Evolutionary conservation across 495 filamentous ascomycete species (phyloP), one percentile per base, ranked within the genome.

Genomic region (Talaromyces nanjingensis): DNA sequence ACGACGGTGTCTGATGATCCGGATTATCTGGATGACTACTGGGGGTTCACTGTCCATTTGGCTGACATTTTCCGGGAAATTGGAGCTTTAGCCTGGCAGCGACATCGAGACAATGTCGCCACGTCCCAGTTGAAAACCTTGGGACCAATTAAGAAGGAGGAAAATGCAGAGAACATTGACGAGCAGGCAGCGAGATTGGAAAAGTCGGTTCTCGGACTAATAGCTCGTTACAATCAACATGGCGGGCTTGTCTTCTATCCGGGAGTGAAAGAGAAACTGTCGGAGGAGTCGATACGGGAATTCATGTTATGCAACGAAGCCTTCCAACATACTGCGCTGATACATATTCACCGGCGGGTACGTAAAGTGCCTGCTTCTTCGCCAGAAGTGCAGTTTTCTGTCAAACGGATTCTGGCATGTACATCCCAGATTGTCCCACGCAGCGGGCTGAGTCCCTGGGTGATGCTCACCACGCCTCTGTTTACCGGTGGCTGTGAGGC

Each of bases 401-500:
- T 80, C 39, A 68, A 70, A 64, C 71, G 72, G 39, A 80, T 80
- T 53, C 64, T 80, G 29, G 78, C 76, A 22, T 80, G 76, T 49
- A 76, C 76, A 7, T 71, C 73, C 0, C 67, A 76, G 60, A 79
- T 80, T 60, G 76, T 74, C 6, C 78, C 78, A 2, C 77, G 74
- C 0, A 65, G 73, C 25, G 78, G 76, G 1, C 69, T 79, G 11
- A 76, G 76, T 59, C 78, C 78, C 12, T 80, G 78, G 78, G 76
- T 76, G 8, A 73, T 80, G 69, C 69, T 80, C n/a, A 79, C 78
- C 22, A 80, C 78, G 7, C 76, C 78, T 4, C 66, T 80, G 11
- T 80, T 80, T 58, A 79, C 79, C 62, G 78, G 76, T 16, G 78
- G 78, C 7, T 80, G 78, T 49, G 78, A 80, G 42, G 76, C 78